Conservation (phyloP, 768 basidiomycete species). For the Macrolepiota albuminosa region DNA sequence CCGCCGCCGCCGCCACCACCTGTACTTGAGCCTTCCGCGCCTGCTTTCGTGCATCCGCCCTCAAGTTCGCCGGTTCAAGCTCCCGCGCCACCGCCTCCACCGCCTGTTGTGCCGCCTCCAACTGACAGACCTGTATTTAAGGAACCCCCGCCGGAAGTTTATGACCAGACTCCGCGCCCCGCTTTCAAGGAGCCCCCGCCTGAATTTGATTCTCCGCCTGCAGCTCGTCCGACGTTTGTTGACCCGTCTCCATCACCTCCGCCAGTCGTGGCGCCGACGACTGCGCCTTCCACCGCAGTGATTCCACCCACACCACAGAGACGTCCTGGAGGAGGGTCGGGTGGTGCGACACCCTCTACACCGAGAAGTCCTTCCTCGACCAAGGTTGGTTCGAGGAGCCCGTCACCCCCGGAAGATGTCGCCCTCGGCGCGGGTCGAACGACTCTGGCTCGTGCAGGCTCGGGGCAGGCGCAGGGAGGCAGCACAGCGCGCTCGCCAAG, state of each 20-base stretch:
- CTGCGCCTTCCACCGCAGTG: conserved; percentile 36
- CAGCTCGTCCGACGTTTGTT: conserved; percentile 36
- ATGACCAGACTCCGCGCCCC: conserved; percentile 35
- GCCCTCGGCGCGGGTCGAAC: conserved; percentile 32
- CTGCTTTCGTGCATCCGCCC: conserved; percentile 16
- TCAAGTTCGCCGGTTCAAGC: conserved; percentile 26
- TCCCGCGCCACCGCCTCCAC: conserved; percentile 18
- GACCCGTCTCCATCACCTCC: conserved; percentile 39
- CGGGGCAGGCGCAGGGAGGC: conserved; percentile 30
- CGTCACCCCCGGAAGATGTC: conserved; percentile 38
- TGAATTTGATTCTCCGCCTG: conserved; percentile 37
- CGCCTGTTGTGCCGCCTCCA: conserved; percentile 21
- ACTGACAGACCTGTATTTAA: conserved; percentile 37
- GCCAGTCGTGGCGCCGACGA: conserved; percentile 33
- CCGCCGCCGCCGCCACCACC: conserved; percentile 16
- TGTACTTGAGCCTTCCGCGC: conserved; percentile 18
- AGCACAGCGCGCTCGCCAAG: conserved; percentile 41
- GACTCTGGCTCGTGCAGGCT: conserved; percentile 44
- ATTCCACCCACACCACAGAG: conserved; percentile 51
- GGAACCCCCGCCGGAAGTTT: conserved; percentile 55
- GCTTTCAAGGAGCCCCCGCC: conserved; percentile 61
- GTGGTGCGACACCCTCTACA: conserved; percentile 29
- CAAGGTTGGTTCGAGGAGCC: conserved; percentile 35
- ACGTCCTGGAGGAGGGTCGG: conserved; percentile 29
- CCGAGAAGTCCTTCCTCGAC: conserved; percentile 24